phyloP scores from a whole-genome alignment of 75 land plant species.

The Selaginella tamariscina region DNA sequence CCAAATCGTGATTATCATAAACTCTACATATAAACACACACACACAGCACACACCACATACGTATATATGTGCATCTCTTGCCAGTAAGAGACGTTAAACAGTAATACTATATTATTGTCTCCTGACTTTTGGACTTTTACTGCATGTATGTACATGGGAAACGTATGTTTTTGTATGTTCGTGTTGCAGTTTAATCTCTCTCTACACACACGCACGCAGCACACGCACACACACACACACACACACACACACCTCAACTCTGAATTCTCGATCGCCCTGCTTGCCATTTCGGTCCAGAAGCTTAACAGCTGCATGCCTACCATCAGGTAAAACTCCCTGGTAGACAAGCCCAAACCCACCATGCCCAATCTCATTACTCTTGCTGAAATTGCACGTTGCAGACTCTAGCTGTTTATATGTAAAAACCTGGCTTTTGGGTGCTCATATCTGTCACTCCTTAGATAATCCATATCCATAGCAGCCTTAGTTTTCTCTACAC shows the following conservation, averaged over 20 bases:
- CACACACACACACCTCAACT: conserved; percentile 52
- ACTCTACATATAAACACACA: too few relatives aligned
- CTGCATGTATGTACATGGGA: too few relatives aligned
- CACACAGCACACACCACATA: too few relatives aligned
- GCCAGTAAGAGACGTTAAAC: too few relatives aligned
- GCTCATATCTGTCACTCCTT: not conserved
- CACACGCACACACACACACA: too few relatives aligned
- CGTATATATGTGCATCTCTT: too few relatives aligned
- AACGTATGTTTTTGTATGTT: too few relatives aligned
- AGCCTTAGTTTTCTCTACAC: not conserved
- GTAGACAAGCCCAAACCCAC: conserved; percentile 68
- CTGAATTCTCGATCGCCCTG: conserved; percentile 81
- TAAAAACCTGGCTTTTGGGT: conserved; percentile 42
- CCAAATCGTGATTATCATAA: too few relatives aligned
- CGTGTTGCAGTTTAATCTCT: too few relatives aligned
- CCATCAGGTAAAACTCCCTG: conserved; percentile 51
- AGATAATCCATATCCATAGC: not conserved
- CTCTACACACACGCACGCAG: too few relatives aligned
- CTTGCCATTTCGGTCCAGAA: conserved; percentile 55
- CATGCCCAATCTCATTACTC: conserved; percentile 60
- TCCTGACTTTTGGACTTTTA: too few relatives aligned
- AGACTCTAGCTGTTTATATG: conserved; percentile 57
- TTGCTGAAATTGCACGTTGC: conserved; percentile 59
- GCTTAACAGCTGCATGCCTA: conserved; percentile 51
- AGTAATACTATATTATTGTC: too few relatives aligned